phyloP scores from a whole-genome alignment of 148 eudicot genomes.

The Cornus controversa region DNA sequence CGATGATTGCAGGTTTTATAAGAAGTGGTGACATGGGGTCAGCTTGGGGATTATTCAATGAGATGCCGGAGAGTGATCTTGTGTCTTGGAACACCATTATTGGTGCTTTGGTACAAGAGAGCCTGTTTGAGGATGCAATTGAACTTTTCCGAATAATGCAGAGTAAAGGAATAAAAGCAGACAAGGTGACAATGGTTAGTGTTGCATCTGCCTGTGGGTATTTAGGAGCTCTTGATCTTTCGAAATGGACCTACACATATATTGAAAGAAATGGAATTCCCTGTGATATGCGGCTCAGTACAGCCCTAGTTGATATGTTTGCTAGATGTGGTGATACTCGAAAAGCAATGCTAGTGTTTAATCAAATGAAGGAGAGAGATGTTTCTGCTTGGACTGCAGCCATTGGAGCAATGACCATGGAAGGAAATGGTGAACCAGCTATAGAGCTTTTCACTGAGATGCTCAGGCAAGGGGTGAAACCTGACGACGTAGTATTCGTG shows the following conservation, averaged over 20 bases:
- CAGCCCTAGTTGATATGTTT: slow-evolving; percentile 41
- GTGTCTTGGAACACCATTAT: slow-evolving; percentile 45
- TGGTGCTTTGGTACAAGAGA: slow-evolving; percentile 23
- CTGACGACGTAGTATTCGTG: slow-evolving; percentile 31
- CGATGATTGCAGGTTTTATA: slow-evolving; percentile 31
- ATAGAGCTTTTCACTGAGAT: slow-evolving; percentile 39
- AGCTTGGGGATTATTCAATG: slow-evolving; percentile 18
- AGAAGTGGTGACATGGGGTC: slow-evolving; percentile 22
- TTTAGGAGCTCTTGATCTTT: slow-evolving; percentile 35
- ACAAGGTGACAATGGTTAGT: slow-evolving; percentile 36
- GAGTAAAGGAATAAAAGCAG: slow-evolving; percentile 24
- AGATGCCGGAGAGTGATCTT: slow-evolving; percentile 33
- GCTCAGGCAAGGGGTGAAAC: slow-evolving; percentile 26
- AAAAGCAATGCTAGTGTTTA: slow-evolving; percentile 29
- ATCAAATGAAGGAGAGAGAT: slow-evolving; percentile 22
- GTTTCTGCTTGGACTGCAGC: slow-evolving; percentile 40
- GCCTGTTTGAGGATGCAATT: slow-evolving; percentile 29
- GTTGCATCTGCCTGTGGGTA: slow-evolving; percentile 36
- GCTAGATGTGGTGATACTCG: slow-evolving; percentile 37
- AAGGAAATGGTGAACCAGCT: slow-evolving; percentile 33
- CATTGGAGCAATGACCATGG: slow-evolving; percentile 40
- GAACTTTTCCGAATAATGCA: slow-evolving; percentile 38
- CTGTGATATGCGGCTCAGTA: slow-evolving; percentile 24
- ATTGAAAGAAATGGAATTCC: slow-evolving; percentile 16
- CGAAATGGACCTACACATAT: slow-evolving; percentile 31